Base-by-base conservation (phyloP, 257 asterid species). In the Parsonsia alboflavescens region DNA sequence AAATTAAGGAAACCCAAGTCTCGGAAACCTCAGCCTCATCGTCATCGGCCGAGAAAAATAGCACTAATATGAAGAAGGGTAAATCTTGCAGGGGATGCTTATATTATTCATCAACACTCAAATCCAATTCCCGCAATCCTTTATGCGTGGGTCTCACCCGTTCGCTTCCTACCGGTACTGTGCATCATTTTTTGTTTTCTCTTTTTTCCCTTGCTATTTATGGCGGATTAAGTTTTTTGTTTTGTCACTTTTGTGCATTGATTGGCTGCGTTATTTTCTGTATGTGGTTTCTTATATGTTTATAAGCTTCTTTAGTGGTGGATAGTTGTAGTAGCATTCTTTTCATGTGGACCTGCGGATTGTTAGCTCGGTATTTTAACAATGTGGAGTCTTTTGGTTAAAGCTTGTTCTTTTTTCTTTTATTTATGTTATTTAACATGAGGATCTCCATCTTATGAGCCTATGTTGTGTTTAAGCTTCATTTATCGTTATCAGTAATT, bases 71-170 rank as follows among this genome's bases (percentile, higher is more conserved):
- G 73, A 56, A 53, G 5, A 75, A 83, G 80, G 96, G 88, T 5
- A 93, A 85, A 77, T 88, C 97, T 12, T 91, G 97, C 87, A 91
- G 87, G 78, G 97, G 98, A 2, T 86, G 91, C 78, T 79, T 91
- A 0, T 93, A 89, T 74, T 93, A 90, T 76, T 90, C 98, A 10
- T 88, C 97, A 1, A 80, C 77, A 65, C 71, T 86, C 83, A 87
- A 86, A 82, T 76, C 96, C 83, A 80, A 81, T 79, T 86, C 93
- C 46, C 83, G 90, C 69, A 86, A 88, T 26, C 97, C 98, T 80
- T 85, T 88, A 26, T 93, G 98, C 80, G 86, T 93, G 30, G 98
- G 98, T 44, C 73, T 93, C 73, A 75, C 92, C 77, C 90, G 93
- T 71, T 86, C 98, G 53, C 87, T 91, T 75, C 91, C 97, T 58